A percentile compares a stretch with the other conserved stretches of the same genome.
phyloP scores from a whole-genome alignment of 192 early-diverging fungal genomes.

The Geosiphon pyriformis region DNA sequence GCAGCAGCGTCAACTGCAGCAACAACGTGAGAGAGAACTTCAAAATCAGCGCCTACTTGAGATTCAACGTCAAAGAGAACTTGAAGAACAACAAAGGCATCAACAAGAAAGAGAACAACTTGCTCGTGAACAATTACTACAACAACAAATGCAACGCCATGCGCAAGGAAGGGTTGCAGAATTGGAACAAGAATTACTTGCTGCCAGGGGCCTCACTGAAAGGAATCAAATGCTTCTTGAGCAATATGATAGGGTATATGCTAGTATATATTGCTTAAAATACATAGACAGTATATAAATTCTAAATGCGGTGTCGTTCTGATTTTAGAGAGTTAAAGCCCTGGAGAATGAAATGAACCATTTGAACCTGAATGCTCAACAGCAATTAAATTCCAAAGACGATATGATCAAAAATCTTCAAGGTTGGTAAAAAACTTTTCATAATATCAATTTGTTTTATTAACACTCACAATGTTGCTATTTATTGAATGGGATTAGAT shows the following conservation, averaged over 20 bases:
- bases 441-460: neutral
- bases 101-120: constrained; percentile 67
- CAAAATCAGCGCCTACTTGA: constrained; percentile 50
- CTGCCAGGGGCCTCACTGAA: constrained; percentile 69
- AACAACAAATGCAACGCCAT: constrained; percentile 79
- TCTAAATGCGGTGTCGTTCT: neutral
- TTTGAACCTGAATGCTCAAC: constrained; percentile 61
- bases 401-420: constrained; percentile 79
- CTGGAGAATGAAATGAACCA: constrained; percentile 81
- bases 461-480: neutral
- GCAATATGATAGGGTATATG: constrained; percentile 74
- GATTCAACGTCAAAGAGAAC: constrained; percentile 62
- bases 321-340: constrained; percentile 61
- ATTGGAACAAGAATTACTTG: constrained; percentile 75
- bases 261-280: no score
- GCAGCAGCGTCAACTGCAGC: constrained; percentile 57
- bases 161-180: constrained; percentile 72
- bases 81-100: constrained; percentile 71
- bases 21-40: constrained; percentile 53
- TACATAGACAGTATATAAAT: no score
- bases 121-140: constrained; percentile 67
- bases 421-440: constrained; percentile 36
- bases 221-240: constrained; percentile 78
- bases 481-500: constrained; percentile 39
- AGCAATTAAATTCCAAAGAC: constrained; percentile 76